These are phyloP conservation scores for Gynostemma pentaphyllum DNA, from an alignment of 306 rosid species.

Conservation along the genomic window DNA sequence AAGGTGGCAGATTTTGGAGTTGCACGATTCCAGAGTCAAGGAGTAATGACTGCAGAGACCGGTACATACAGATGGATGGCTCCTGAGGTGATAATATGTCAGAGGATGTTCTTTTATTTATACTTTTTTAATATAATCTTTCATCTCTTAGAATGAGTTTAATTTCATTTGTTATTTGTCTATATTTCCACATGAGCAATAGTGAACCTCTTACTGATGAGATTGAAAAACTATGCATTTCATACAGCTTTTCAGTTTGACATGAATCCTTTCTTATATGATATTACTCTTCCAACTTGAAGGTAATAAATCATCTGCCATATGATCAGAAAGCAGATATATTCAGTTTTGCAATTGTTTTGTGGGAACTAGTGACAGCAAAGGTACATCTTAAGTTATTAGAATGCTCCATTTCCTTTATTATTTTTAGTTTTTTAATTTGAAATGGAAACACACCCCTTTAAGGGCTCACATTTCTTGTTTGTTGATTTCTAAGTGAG, in stretches of 20 bases:
- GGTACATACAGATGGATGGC: slow-evolving; percentile 99
- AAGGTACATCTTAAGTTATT: slow-evolving; percentile 42
- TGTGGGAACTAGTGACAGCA: slow-evolving; percentile 96
- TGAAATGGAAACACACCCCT: too few species aligned
- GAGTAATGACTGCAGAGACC: slow-evolving; percentile 99
- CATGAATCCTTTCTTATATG: slow-evolving; percentile 7
- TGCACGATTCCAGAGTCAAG: slow-evolving; percentile 79
- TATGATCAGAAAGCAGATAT: slow-evolving; percentile 96
- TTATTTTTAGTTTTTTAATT: slow-evolving; percentile 1
- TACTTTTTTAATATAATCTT: slow-evolving; percentile 7
- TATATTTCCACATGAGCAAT: background rate
- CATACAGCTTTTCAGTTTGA: background rate
- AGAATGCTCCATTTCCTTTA: slow-evolving; percentile 6
- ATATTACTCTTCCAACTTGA: slow-evolving; percentile 17
- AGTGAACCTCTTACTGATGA: background rate
- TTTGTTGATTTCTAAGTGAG: background rate
- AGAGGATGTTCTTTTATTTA: background rate
- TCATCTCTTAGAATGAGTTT: background rate
- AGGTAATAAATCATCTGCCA: slow-evolving; percentile 98
- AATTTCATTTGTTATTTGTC: background rate
- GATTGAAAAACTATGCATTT: background rate
- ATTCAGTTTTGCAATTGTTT: slow-evolving; percentile 91
- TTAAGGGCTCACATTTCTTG: too few species aligned
- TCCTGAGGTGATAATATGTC: slow-evolving; percentile 62
- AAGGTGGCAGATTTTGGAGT: slow-evolving; percentile 99